Evolutionary conservation across 2,329 filamentous ascomycete species (phyloP), one percentile per base, ranked within the genome.

Genomic region (Laburnicola sp.): DNA sequence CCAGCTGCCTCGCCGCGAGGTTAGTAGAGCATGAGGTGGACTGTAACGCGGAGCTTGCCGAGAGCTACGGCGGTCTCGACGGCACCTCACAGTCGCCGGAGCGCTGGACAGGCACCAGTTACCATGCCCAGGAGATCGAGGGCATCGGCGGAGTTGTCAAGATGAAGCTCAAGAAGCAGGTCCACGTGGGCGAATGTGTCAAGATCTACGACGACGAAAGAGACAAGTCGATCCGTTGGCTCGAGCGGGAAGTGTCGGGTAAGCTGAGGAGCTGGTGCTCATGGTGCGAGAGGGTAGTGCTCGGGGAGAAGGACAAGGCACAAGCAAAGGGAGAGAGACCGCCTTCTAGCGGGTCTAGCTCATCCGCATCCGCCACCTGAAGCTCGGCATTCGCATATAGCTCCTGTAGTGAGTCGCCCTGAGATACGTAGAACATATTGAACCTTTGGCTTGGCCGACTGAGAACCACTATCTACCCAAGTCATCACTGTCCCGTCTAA

Each of bases 81-180:
- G 73, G 77, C 6, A 69, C 57, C 6, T 55, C 74, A 67, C 50
- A 67, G 44, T 55, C 63, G 26, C 48, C 67, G 44, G 59, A 66
- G n/a, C 60, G 71, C 76, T 82, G 71, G 80, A 81, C 59, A 76
- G 87, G 51, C 80, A 73, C 89, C 0, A 91, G 91, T 2, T 97
- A 96, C 66, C 81, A 86, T 50, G 81, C 89, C 36, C 91, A 96
- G 66, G 92, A 97, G 73, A 89, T 97, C 53, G 90, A 96, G 65
- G 92, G 92, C 2, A 89, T 97, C 38, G 92, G 92, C 8, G 92
- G 92, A 0, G 82, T 88, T 10, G 84, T 97, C 46, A 96, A 96
- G 78, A 88, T 87, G 54, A 96, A 93, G 75, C 80, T 88, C n/a
- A 89, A 94, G 63, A 86, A 87, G 64, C 86, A 90, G 76, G 84